phyloP scores from a whole-genome alignment of 495 filamentous ascomycete species.

The Penicillium pulvis region DNA sequence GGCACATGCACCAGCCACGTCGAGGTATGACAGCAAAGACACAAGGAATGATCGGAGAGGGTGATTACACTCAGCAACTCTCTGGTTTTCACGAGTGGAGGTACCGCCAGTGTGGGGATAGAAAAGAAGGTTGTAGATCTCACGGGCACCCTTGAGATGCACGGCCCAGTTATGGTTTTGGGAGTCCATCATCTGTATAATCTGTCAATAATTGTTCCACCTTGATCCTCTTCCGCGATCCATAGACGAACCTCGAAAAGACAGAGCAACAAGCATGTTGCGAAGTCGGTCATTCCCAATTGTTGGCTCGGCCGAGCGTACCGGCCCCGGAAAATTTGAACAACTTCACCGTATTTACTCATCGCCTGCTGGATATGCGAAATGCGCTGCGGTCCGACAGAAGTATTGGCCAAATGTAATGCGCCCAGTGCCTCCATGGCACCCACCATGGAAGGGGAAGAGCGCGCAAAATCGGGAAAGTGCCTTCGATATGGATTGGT shows the following conservation, averaged over 20 bases:
- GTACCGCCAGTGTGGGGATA: conserved; percentile 27
- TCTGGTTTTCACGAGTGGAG: conserved; percentile 32
- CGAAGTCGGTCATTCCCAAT: conserved; percentile 38
- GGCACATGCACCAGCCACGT: conserved; percentile 45
- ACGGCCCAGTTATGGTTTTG: conserved; percentile 45
- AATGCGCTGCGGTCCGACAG: conserved; percentile 34
- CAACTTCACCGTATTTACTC: conserved; percentile 43
- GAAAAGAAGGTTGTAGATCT: conserved; percentile 44
- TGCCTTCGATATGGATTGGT: conserved; percentile 39
- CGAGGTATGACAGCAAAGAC: conserved; percentile 43
- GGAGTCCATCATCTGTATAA: conserved; percentile 47
- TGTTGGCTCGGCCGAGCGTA: conserved; percentile 32
- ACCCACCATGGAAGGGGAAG: conserved; percentile 41
- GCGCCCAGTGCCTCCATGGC: conserved; percentile 49
- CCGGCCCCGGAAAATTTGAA: conserved; percentile 37
- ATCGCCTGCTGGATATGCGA: conserved; percentile 45
- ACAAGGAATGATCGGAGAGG: conserved; percentile 43
- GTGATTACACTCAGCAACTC: conserved; percentile 39
- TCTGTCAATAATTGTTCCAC: neutral
- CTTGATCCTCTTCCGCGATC: no score
- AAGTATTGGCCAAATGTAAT: conserved; percentile 46
- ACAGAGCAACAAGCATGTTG: conserved; percentile 43
- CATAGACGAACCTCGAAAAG: conserved; percentile 39
- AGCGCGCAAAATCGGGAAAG: conserved; percentile 41
- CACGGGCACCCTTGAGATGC: conserved; percentile 44